A percentile compares a stretch with the other conserved stretches of the same genome.
Evolutionary conservation across 352 stramenopile species (phyloP).

Genomic region (Pythium rishiriense): DNA sequence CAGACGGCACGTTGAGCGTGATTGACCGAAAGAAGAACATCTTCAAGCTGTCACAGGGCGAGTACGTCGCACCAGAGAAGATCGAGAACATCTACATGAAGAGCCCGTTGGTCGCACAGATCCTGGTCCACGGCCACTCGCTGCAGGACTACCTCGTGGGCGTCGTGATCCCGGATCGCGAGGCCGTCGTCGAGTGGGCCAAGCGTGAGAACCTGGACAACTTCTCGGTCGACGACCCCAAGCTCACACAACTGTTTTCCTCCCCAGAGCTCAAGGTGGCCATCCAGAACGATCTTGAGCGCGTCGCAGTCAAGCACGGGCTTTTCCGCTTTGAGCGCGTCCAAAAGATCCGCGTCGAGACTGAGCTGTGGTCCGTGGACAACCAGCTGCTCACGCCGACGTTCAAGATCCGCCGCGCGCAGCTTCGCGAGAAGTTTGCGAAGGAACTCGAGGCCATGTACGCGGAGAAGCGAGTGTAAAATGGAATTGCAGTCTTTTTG

Average conservation of each 20-base stretch:
- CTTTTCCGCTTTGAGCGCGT: conserved; percentile 93
- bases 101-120: conserved; percentile 88
- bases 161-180: conserved; percentile 93
- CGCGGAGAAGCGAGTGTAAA: conserved; percentile 7
- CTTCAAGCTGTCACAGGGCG: conserved; percentile 92
- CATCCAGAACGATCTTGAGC: conserved; percentile 78
- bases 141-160: conserved; percentile 92
- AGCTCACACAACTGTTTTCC: conserved; percentile 30
- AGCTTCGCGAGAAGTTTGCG: conserved; percentile 87
- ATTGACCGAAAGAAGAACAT: conserved; percentile 93
- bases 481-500: no score
- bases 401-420: conserved; percentile 94
- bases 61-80: conserved; percentile 97
- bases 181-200: conserved; percentile 82
- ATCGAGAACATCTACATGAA: conserved; percentile 95
- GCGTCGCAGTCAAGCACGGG: conserved; percentile 51
- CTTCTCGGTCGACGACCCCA: conserved; percentile 22
- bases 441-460: conserved; percentile 86
- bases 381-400: conserved; percentile 94
- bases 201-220: conserved; percentile 30
- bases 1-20: conserved; percentile 88
- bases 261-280: conserved; percentile 40
- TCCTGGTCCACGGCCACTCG: conserved; percentile 96
- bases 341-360: conserved; percentile 84
- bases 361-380: conserved; percentile 86